A percentile compares a stretch with the other conserved stretches of the same genome.
Conservation (phyloP, 139 green algal genomes). For the Zygnema cylindricum region DNA sequence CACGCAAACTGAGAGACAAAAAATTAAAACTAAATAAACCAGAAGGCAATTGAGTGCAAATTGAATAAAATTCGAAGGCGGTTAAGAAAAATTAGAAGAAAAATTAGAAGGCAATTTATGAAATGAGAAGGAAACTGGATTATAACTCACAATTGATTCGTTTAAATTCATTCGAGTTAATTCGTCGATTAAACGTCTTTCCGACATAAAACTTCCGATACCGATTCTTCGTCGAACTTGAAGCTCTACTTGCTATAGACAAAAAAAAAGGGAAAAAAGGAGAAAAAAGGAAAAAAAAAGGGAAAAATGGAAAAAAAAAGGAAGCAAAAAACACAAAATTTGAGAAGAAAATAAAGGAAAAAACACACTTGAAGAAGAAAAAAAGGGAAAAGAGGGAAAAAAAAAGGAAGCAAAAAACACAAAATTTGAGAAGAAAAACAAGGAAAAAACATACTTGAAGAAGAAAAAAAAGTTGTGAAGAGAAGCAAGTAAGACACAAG, state of each 20-base stretch:
- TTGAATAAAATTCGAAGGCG: too few species aligned
- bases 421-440: background rate
- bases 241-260: slow-evolving; percentile 70
- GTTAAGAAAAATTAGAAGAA: too few species aligned
- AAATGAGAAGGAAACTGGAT: too few species aligned
- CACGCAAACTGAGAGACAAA: too few species aligned
- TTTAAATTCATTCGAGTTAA: slow-evolving; percentile 38
- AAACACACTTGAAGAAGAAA: background rate
- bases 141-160: slow-evolving; percentile 27
- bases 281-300: background rate
- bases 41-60: too few species aligned
- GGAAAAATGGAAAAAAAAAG: background rate
- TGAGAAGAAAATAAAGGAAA: background rate
- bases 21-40: too few species aligned
- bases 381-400: background rate
- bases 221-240: slow-evolving; percentile 80
- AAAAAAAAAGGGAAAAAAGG: slow-evolving; percentile 19
- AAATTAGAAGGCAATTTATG: too few species aligned
- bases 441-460: background rate
- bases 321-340: background rate
- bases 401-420: background rate
- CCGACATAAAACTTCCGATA: slow-evolving; percentile 69
- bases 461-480: slow-evolving; percentile 1
- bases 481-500: too few species aligned
- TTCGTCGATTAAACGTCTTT: slow-evolving; percentile 57